Percentiles rank a stretch among this genome's conserved stretches.
Conservation (phyloP, 1,139 yeast genomes). For the Geotrichum histeridarum region DNA sequence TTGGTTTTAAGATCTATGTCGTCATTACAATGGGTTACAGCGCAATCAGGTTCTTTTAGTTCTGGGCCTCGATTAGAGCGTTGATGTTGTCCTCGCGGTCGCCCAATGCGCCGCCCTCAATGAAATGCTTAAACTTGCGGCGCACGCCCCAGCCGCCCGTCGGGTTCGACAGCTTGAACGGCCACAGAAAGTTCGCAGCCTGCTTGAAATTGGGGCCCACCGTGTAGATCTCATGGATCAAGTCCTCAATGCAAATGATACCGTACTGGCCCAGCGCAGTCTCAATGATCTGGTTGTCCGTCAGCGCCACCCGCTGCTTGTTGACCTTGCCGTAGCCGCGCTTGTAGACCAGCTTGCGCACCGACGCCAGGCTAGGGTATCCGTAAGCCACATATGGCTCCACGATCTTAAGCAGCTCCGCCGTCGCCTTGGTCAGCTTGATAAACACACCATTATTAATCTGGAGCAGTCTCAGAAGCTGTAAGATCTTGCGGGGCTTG, state of each 20-base stretch:
- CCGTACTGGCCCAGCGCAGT: conserved; percentile 93
- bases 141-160: conserved; percentile 99
- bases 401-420: conserved; percentile 92
- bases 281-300: conserved; percentile 89
- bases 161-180: conserved; percentile 99
- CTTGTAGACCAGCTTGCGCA: conserved; percentile 96
- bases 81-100: conserved; percentile 98
- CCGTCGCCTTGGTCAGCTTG: conserved; percentile 96
- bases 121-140: conserved; percentile 98
- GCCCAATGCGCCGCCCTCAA: conserved; percentile 99
- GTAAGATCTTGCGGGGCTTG: conserved; percentile 99
- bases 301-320: conserved; percentile 93
- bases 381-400: conserved; percentile 99
- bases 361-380: conserved; percentile 94
- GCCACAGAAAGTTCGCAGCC: conserved; percentile 99
- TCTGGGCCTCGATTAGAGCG: conserved; percentile 80
- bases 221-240: conserved; percentile 97
- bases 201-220: conserved; percentile 99
- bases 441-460: conserved; percentile 98
- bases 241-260: conserved; percentile 91
- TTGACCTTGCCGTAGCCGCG: conserved; percentile 99
- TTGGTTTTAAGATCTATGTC: not conserved
- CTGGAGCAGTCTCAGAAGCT: conserved; percentile 94
- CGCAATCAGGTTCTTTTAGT: not conserved
- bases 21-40: not conserved